These are phyloP conservation scores for Musa acuminata DNA, from an alignment of 176 grass and related monocot species.

Conservation along the genomic window DNA sequence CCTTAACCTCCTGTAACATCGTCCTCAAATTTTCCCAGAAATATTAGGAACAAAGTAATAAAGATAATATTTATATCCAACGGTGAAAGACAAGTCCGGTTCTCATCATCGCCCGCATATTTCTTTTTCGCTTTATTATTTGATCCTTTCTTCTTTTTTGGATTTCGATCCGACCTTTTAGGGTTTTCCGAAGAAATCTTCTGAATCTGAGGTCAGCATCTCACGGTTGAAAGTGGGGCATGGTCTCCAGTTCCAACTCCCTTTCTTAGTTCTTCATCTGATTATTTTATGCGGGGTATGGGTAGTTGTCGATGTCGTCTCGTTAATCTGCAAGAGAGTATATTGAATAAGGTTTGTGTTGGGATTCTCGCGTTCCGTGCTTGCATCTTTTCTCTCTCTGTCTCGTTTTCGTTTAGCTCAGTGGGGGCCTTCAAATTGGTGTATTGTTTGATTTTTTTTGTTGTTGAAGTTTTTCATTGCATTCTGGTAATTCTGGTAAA, in stretches of 20 bases:
- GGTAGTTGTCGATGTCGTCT: not conserved
- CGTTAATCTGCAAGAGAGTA: not conserved
- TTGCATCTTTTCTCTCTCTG: not conserved
- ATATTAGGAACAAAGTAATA: too few relatives aligned
- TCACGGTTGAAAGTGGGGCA: not conserved
- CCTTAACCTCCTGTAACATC: too few relatives aligned
- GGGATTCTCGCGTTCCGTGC: not conserved
- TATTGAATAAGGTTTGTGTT: not conserved
- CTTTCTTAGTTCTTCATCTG: not conserved
- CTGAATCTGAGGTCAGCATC: not conserved
- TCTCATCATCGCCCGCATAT: too few relatives aligned
- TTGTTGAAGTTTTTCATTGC: too few relatives aligned
- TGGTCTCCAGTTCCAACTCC: not conserved
- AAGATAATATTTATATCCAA: too few relatives aligned
- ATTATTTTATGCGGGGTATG: not conserved
- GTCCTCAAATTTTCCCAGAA: too few relatives aligned
- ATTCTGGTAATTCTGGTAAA: not conserved
- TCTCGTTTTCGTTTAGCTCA: too few relatives aligned
- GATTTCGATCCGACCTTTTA: not conserved
- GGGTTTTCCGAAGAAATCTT: not conserved
- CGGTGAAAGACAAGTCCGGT: too few relatives aligned
- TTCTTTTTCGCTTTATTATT: not conserved
- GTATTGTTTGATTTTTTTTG: too few relatives aligned
- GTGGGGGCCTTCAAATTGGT: too few relatives aligned
- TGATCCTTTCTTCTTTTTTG: not conserved